Evolutionary conservation across 2,329 filamentous ascomycete genomes (phyloP).

Genomic region (Didymella arachidicola): DNA sequence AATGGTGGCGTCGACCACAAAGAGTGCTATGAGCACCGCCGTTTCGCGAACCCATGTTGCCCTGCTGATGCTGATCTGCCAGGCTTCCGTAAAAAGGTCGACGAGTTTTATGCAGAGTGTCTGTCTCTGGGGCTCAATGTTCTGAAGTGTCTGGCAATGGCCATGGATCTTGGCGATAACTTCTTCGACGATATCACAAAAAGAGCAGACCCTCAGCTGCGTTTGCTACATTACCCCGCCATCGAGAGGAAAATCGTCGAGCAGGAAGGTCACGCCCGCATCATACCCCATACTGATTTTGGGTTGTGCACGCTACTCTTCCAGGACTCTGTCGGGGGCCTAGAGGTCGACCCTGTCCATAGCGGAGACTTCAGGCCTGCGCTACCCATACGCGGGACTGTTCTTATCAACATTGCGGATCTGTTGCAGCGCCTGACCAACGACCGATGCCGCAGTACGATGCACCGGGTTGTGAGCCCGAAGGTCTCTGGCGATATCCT

Average conservation of each 20-base stretch:
- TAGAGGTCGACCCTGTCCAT: conserved; percentile 47
- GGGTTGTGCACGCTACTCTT: conserved; percentile 50
- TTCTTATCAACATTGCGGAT: conserved; percentile 40
- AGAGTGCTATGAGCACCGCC: conserved; percentile 37
- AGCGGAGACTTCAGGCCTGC: conserved; percentile 37
- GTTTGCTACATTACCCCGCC: conserved; percentile 40
- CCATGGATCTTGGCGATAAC: conserved; percentile 35
- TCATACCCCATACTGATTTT: conserved; percentile 45
- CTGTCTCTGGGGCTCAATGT: conserved; percentile 33
- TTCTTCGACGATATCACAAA: conserved; percentile 39
- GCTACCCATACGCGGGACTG: conserved; percentile 32
- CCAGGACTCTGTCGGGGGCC: conserved; percentile 49
- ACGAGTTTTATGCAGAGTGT: conserved; percentile 36
- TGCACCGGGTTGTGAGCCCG: conserved; percentile 50
- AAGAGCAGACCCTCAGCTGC: conserved; percentile 36
- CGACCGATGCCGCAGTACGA: conserved; percentile 46
- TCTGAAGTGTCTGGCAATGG: conserved; percentile 38
- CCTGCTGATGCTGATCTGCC: conserved; percentile 32
- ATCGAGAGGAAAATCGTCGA: conserved; percentile 33
- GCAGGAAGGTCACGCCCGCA: conserved; percentile 35
- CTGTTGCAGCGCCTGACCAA: conserved; percentile 36
- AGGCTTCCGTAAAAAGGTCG: conserved; percentile 34
- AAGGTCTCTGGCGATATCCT: conserved; percentile 35
- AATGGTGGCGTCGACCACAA: conserved; percentile 44
- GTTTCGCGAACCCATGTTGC: conserved; percentile 32